Base-by-base conservation (phyloP, 179 eudicot species). In the Corrigiola litoralis region DNA sequence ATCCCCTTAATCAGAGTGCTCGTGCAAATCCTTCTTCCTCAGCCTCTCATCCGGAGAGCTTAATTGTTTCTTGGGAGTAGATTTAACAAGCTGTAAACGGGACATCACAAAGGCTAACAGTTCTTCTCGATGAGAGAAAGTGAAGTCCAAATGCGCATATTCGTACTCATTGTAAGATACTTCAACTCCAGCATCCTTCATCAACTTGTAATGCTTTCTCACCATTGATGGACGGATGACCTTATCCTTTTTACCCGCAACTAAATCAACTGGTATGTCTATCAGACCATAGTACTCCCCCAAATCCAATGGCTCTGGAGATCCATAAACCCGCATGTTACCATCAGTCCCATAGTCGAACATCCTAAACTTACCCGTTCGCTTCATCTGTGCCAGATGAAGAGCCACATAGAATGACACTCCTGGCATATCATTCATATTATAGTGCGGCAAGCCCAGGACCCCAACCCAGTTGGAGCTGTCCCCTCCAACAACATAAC, bases 361-460 rank as follows among this genome's bases (percentile, higher is more conserved):
- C 99, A 94, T 88, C 61, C 78, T 59, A 64, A 94, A 94, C 75
- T 73, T 91, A 10, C 82, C 79, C 0, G 81, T 65, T 14, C 79
- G 84, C 76, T 86, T 84, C 78, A 94, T 87, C 78, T 94, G 97
- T 0, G 97, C 91, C 70, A 94, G 60, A 71, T 94, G 99, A 57
- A 83, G 94, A 32, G 91, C 97, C 72, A 94, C 97, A 1, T 70
- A 72, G 33, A 87, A 84, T 12, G 97, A 87, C 45, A 90, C 89
- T 21, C 96, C 97, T 3, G 97, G 99, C 99, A 94, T 94, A 75
- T 94, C 96, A 40, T 94, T 88, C 95, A 94, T 90, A 55, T 94
- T 94, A 61, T 90, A 94, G 71, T 94, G 99, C 0, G 99, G 96
- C 44, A 86, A 58, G 11, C 96, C 99, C 0, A 94, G 28, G 27